phyloP scores from a whole-genome alignment of 805 yeast genomes.

The Wickerhamomyces strasburgensis region DNA sequence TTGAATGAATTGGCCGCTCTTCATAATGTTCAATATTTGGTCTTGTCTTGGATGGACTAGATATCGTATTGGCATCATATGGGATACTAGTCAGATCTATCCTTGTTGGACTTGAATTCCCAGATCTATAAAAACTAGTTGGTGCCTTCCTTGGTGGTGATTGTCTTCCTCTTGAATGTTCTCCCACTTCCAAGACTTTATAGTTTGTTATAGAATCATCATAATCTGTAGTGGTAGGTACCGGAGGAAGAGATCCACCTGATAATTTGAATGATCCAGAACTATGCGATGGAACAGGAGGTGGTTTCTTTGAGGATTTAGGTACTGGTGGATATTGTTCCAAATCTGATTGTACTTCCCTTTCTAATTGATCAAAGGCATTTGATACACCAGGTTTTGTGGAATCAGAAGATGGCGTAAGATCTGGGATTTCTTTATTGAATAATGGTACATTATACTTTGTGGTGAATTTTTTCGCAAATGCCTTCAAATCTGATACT shows the following conservation, averaged over 20 bases:
- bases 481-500: slow-evolving; percentile 6
- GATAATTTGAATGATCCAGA: slow-evolving; percentile 11
- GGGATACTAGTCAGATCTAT: slow-evolving; percentile 17
- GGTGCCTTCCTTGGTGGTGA: slow-evolving; percentile 23
- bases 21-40: slow-evolving; percentile 4
- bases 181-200: slow-evolving; percentile 18
- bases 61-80: slow-evolving; percentile 19
- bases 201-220: slow-evolving; percentile 7
- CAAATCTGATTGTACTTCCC: slow-evolving; percentile 30
- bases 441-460: slow-evolving; percentile 10
- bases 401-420: background rate
- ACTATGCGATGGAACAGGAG: slow-evolving; percentile 26
- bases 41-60: slow-evolving; percentile 1
- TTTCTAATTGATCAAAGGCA: slow-evolving; percentile 30
- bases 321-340: slow-evolving; percentile 13
- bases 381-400: slow-evolving; percentile 8
- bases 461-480: slow-evolving; percentile 17
- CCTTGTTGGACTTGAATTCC: slow-evolving; percentile 14
- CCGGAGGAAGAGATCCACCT: slow-evolving; percentile 4
- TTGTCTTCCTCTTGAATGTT: slow-evolving; percentile 3
- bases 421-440: slow-evolving; percentile 3
- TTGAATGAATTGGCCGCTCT: background rate
- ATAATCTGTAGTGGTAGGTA: slow-evolving; percentile 10
- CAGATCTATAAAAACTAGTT: slow-evolving; percentile 12
- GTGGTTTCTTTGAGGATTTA: slow-evolving; percentile 11